Conservation (phyloP, 257 asterid species). For the Misopates orontium region DNA sequence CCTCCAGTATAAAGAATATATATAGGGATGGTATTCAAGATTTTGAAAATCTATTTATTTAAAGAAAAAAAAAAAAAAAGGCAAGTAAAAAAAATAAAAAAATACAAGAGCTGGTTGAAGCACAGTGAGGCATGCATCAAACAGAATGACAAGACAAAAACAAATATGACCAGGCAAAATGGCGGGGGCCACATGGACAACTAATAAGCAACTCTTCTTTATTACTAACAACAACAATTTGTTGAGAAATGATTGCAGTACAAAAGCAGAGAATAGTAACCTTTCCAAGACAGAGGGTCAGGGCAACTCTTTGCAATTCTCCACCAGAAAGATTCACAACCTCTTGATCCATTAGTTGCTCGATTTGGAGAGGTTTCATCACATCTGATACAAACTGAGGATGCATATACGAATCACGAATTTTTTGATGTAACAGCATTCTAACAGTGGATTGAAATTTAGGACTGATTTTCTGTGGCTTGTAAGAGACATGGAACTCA, state of each 20-base stretch:
- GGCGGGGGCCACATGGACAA: background rate
- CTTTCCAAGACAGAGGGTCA: slow-evolving; percentile 94
- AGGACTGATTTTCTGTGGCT: slow-evolving; percentile 96
- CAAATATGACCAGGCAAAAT: background rate
- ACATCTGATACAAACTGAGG: slow-evolving; percentile 96
- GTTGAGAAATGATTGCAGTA: slow-evolving; percentile 2
- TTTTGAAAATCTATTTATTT: background rate
- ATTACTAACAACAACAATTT: background rate
- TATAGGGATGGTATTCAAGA: too few species aligned
- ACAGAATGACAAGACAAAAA: background rate
- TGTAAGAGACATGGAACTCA: slow-evolving; percentile 91
- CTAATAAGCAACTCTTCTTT: background rate
- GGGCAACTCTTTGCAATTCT: slow-evolving; percentile 96
- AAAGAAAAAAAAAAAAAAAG: too few species aligned
- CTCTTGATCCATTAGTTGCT: slow-evolving; percentile 95
- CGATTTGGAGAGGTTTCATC: slow-evolving; percentile 96
- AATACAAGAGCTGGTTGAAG: too few species aligned
- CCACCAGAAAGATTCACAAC: slow-evolving; percentile 98
- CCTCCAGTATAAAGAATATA: too few species aligned
- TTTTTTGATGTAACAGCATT: slow-evolving; percentile 71
- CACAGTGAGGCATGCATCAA: too few species aligned
- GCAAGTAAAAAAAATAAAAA: background rate
- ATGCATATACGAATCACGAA: slow-evolving; percentile 84
- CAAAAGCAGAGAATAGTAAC: slow-evolving; percentile 32
- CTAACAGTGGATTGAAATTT: slow-evolving; percentile 69